These are phyloP conservation scores for Microthlaspi erraticum DNA, from an alignment of 345 rosid species.

Conservation along the genomic window DNA sequence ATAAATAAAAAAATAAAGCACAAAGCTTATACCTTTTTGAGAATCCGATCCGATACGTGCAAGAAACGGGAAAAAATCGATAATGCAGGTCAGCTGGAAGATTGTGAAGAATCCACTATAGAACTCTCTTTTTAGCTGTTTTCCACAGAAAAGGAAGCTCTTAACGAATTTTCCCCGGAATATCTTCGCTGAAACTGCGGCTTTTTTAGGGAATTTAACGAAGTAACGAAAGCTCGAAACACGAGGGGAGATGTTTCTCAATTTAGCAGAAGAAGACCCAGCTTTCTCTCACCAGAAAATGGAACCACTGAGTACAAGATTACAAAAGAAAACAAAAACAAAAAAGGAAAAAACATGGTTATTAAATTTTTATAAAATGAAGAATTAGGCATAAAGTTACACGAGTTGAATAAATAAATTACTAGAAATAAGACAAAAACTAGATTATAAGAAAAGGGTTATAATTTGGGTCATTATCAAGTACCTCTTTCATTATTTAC, in stretches of 20 bases:
- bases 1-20: not conserved
- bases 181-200: constrained; percentile 33
- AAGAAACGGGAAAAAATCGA: constrained; percentile 26
- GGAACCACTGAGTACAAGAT: constrained; percentile 14
- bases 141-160: constrained; percentile 30
- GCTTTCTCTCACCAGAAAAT: constrained; percentile 37
- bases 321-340: not conserved
- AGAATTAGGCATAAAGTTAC: constrained; percentile 31
- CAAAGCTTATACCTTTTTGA: constrained; percentile 37
- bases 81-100: constrained; percentile 41
- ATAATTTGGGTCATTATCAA: constrained; percentile 11
- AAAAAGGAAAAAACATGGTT: not conserved
- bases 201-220: not conserved
- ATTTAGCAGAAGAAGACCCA: constrained; percentile 33
- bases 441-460: constrained; percentile 10
- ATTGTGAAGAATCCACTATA: constrained; percentile 18
- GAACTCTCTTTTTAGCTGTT: constrained; percentile 36
- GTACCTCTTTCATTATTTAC: not conserved
- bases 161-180: constrained; percentile 35
- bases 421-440: not conserved
- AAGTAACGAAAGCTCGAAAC: constrained; percentile 31
- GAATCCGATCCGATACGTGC: constrained; percentile 40
- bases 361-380: not conserved
- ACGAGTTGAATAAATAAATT: constrained; percentile 22
- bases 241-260: constrained; percentile 28